These are phyloP conservation scores for Wickerhamiella brachini DNA, from an alignment of 805 yeast species.

Conservation along the genomic window DNA sequence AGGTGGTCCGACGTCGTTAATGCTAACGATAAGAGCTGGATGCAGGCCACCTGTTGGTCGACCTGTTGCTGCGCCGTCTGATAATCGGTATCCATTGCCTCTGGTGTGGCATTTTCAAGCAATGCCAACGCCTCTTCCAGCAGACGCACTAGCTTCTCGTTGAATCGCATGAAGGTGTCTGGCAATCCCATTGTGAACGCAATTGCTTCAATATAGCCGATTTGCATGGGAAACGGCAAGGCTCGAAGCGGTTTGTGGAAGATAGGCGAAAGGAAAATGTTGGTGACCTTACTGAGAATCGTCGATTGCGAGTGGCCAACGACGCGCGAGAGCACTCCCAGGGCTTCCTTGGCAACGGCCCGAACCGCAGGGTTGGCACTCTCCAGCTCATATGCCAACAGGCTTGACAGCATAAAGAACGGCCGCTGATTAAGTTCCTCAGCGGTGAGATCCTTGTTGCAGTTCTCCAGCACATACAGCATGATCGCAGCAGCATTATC, in stretches of 20 bases:
- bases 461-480: slow-evolving; percentile 44
- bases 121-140: slow-evolving; percentile 82
- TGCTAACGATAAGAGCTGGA: slow-evolving; percentile 67
- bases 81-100: slow-evolving; percentile 73
- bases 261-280: slow-evolving; percentile 74
- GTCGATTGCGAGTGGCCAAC: slow-evolving; percentile 57
- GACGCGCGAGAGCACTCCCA: slow-evolving; percentile 53
- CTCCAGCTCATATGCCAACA: slow-evolving; percentile 82
- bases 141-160: slow-evolving; percentile 76
- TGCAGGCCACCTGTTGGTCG: slow-evolving; percentile 80
- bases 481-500: slow-evolving; percentile 58
- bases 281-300: slow-evolving; percentile 72
- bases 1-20: slow-evolving; percentile 66
- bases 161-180: slow-evolving; percentile 67
- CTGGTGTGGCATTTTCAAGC: slow-evolving; percentile 82
- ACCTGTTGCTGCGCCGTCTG: slow-evolving; percentile 80
- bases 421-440: slow-evolving; percentile 56
- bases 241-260: slow-evolving; percentile 96
- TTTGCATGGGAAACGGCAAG: slow-evolving; percentile 95
- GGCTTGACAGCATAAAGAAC: slow-evolving; percentile 71
- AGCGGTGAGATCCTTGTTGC: slow-evolving; percentile 48
- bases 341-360: slow-evolving; percentile 61
- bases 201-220: slow-evolving; percentile 96
- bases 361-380: slow-evolving; percentile 77
- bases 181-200: slow-evolving; percentile 76